Conservation (phyloP, 2,329 filamentous ascomycete genomes). For the Neonectria neomacrospora region DNA sequence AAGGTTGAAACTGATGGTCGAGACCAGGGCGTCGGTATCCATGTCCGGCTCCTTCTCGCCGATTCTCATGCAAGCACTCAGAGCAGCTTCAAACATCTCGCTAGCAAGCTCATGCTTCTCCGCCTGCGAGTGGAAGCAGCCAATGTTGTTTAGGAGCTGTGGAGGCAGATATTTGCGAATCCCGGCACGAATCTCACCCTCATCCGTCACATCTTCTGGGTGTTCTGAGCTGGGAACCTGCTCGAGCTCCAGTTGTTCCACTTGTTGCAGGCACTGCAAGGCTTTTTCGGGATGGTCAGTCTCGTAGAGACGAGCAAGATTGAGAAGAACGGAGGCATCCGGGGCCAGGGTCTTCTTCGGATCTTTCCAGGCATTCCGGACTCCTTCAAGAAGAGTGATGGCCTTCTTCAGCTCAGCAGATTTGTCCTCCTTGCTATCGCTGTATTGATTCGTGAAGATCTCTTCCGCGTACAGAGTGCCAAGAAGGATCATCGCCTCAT, state of each 20-base stretch:
- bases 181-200: slow-evolving; percentile 66
- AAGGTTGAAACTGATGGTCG: slow-evolving; percentile 96
- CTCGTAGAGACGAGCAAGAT: slow-evolving; percentile 92
- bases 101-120: slow-evolving; percentile 84
- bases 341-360: slow-evolving; percentile 83
- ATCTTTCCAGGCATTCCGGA: slow-evolving; percentile 91
- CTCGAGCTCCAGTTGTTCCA: slow-evolving; percentile 89
- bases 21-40: slow-evolving; percentile 91
- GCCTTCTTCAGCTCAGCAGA: slow-evolving; percentile 87
- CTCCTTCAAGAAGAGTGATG: slow-evolving; percentile 82
- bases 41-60: slow-evolving; percentile 78
- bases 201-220: slow-evolving; percentile 66
- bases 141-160: slow-evolving; percentile 96
- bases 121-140: slow-evolving; percentile 91
- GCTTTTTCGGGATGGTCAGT: slow-evolving; percentile 87
- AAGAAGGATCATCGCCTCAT: slow-evolving; percentile 92
- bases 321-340: slow-evolving; percentile 89
- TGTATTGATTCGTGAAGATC: slow-evolving; percentile 81
- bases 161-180: slow-evolving; percentile 85
- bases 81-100: slow-evolving; percentile 90
- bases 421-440: slow-evolving; percentile 85
- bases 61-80: slow-evolving; percentile 87
- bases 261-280: slow-evolving; percentile 88
- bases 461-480: slow-evolving; percentile 95
- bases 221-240: slow-evolving; percentile 78